These are phyloP conservation scores for Xylaria grammica DNA, from an alignment of 495 filamentous ascomycete genomes.

Conservation along the genomic window DNA sequence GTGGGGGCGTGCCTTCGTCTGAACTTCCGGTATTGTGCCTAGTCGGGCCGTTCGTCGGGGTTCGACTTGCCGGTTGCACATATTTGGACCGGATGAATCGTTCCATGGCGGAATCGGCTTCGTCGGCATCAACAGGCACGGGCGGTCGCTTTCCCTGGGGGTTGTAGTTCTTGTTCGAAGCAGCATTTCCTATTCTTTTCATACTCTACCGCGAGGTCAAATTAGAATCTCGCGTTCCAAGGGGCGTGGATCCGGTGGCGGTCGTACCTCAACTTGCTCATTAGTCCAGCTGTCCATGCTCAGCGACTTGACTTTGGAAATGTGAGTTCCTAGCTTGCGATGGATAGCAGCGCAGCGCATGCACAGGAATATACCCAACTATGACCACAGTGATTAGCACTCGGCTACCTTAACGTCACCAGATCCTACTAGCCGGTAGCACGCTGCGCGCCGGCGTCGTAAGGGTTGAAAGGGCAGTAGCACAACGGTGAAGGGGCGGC, in stretches of 20 bases:
- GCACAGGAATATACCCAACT: constrained; percentile 96
- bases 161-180: constrained; percentile 88
- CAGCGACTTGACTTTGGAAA: constrained; percentile 97
- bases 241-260: constrained; percentile 24
- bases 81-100: constrained; percentile 95
- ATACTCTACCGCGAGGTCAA: constrained; percentile 66
- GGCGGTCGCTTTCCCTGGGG: constrained; percentile 79
- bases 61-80: constrained; percentile 51
- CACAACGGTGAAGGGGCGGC: not conserved
- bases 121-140: constrained; percentile 86
- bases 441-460: constrained; percentile 9
- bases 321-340: constrained; percentile 95
- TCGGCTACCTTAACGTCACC: not conserved
- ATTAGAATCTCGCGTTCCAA: constrained; percentile 16
- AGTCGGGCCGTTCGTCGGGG: constrained; percentile 38
- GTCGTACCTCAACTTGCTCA: constrained; percentile 88
- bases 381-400: constrained; percentile 23
- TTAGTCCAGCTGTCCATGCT: constrained; percentile 96
- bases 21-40: constrained; percentile 53
- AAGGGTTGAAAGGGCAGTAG: not conserved
- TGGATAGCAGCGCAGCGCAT: constrained; percentile 96
- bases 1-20: constrained; percentile 68
- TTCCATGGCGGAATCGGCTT: constrained; percentile 91
- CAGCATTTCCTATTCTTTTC: constrained; percentile 84
- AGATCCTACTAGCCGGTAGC: not conserved